These are phyloP conservation scores for Curvularia hawaiiensis DNA, from an alignment of 2,329 filamentous ascomycete genomes.

Conservation along the genomic window DNA sequence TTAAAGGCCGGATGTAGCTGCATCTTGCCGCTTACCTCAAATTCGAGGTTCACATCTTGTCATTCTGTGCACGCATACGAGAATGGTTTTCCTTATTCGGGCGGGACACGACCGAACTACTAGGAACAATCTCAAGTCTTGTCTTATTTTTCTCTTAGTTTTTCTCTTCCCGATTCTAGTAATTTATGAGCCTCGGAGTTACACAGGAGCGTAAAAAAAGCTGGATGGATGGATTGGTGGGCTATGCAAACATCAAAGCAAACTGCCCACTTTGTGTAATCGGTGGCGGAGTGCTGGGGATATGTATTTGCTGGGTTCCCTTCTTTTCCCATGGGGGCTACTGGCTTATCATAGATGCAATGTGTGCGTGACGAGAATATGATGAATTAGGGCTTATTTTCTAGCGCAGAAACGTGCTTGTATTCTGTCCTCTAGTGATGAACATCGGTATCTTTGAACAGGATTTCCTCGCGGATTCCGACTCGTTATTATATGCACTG, in stretches of 20 bases:
- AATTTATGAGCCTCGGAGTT: slow-evolving; percentile 16
- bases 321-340: background rate
- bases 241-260: slow-evolving; percentile 1
- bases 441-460: background rate
- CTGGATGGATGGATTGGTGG: slow-evolving; percentile 7
- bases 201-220: slow-evolving; percentile 3
- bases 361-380: background rate
- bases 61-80: background rate
- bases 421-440: background rate
- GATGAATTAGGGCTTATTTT: background rate
- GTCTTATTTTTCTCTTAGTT: background rate
- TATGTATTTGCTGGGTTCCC: background rate
- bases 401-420: background rate
- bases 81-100: background rate
- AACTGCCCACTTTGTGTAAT: background rate
- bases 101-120: background rate
- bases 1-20: background rate
- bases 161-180: background rate
- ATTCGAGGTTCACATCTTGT: background rate
- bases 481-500: background rate
- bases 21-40: background rate
- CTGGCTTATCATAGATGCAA: background rate
- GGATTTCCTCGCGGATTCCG: background rate
- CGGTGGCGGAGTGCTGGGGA: background rate
- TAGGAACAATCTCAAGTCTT: background rate